Conservation (phyloP, 495 filamentous ascomycete species). For the Neurospora sp. region DNA sequence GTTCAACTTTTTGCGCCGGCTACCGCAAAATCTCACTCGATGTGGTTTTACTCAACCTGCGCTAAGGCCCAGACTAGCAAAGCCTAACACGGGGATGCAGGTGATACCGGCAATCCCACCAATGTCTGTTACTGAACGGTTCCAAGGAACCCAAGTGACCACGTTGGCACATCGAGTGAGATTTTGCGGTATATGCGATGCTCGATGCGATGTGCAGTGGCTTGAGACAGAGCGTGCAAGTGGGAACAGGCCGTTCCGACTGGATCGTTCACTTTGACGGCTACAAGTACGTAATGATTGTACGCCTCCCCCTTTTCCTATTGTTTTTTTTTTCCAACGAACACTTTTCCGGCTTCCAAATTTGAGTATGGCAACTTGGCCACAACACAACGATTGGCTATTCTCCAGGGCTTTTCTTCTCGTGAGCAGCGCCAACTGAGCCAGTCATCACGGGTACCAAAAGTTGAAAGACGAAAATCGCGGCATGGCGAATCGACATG, state of each 20-base stretch:
- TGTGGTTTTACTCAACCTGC: too few species aligned
- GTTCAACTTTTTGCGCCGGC: background rate
- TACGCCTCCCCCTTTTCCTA: background rate
- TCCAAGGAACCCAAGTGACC: too few species aligned
- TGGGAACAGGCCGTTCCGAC: background rate
- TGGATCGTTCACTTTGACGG: background rate
- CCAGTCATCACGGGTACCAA: background rate
- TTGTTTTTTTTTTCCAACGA: background rate
- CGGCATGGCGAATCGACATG: background rate
- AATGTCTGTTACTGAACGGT: too few species aligned
- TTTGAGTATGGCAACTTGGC: background rate
- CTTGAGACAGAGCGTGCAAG: background rate
- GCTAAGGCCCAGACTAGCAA: too few species aligned
- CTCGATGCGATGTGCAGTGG: background rate
- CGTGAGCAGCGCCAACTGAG: background rate
- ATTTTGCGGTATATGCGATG: background rate
- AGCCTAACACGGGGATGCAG: too few species aligned
- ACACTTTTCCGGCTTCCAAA: background rate
- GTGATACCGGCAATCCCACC: too few species aligned
- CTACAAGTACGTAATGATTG: constrained; percentile 1
- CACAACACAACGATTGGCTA: background rate
- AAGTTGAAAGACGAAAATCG: background rate
- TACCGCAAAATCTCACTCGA: too few species aligned
- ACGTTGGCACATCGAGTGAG: too few species aligned
- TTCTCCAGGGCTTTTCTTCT: background rate